Evolutionary conservation across 371 early-diverging fungal species (phyloP), one percentile per base, ranked within the genome.

Genomic region (Mucor piriformis): DNA sequence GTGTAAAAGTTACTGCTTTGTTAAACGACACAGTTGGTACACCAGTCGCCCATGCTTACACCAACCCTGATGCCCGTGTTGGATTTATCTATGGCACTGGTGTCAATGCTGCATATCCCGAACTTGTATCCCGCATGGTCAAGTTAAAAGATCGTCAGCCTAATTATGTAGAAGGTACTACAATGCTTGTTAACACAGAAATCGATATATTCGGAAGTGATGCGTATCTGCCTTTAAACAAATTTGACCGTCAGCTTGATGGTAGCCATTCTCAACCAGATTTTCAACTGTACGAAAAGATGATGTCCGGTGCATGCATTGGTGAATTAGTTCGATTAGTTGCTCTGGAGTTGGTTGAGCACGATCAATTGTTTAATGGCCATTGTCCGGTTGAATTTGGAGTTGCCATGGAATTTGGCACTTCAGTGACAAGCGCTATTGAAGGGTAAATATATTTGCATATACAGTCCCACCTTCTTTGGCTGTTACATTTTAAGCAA

Each of bases 11-110:
- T 13, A 54, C 37, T 37, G 51, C 50, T 59, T 75, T 98, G 23
- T 88, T 98, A 51, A 98, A 98, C 78, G 99, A 98, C 72, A 95
- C 99, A 0, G 96, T 95, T 11, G 97, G 97, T 18, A 95, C 97
- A 7, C 74, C 95, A 44, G 81, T 95, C 62, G 89, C 95, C 18
- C 88, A 93, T 56, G 92, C 91, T 2, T 96, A 95, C 77, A 62
- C 70, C 27, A 64, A 88, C 52, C 92, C 95, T 13, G 83, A 88
- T 37, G 91, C 95, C 33, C 71, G 80, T 61, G 82, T 95, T 61
- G 96, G 95, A 57, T 91, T 95, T 27, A 95, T 95, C 59, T 83
- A 96, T 21, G 99, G 99, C 47, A 98, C 99, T 10, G 99, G 99
- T 33, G 90, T 93, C 55, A 98, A 98, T 72, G 96, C 94, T 40